phyloP scores from a whole-genome alignment of 768 basidiomycete species.

The Suillus decipiens region DNA sequence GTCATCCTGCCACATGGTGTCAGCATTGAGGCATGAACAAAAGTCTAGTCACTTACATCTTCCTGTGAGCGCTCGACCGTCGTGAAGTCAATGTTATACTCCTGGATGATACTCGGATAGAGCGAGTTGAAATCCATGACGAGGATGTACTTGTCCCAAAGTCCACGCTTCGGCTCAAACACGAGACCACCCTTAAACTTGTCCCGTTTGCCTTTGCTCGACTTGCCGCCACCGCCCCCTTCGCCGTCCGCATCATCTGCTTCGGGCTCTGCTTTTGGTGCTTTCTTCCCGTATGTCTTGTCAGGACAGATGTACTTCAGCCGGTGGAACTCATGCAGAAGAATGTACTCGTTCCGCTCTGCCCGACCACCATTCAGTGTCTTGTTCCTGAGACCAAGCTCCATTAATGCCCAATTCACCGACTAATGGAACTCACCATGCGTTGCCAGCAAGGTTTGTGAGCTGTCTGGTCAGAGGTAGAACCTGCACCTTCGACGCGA shows the following conservation, averaged over 20 bases:
- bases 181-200: constrained; percentile 99
- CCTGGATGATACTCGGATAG: constrained; percentile 99
- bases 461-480: constrained; percentile 90
- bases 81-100: constrained; percentile 99
- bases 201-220: constrained; percentile 73
- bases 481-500: constrained; percentile 91
- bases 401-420: not conserved
- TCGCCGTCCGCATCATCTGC: constrained; percentile 59
- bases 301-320: constrained; percentile 97
- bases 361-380: constrained; percentile 97
- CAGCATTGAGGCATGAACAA: not conserved
- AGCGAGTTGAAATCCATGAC: constrained; percentile 99
- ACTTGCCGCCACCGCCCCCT: constrained; percentile 42
- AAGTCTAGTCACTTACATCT: constrained; percentile 43
- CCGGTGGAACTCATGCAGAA: constrained; percentile 96
- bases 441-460: constrained; percentile 94
- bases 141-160: constrained; percentile 96
- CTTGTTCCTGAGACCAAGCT: constrained; percentile 71
- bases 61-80: constrained; percentile 77
- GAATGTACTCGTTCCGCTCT: constrained; percentile 98
- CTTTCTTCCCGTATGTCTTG: constrained; percentile 84
- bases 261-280: constrained; percentile 48
- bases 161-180: constrained; percentile 91
- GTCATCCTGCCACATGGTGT: constrained; percentile 40
- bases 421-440: constrained; percentile 62